Evolutionary conservation across 176 grass and related monocot genomes (phyloP).

Genomic region (Oryza rufipogon): DNA sequence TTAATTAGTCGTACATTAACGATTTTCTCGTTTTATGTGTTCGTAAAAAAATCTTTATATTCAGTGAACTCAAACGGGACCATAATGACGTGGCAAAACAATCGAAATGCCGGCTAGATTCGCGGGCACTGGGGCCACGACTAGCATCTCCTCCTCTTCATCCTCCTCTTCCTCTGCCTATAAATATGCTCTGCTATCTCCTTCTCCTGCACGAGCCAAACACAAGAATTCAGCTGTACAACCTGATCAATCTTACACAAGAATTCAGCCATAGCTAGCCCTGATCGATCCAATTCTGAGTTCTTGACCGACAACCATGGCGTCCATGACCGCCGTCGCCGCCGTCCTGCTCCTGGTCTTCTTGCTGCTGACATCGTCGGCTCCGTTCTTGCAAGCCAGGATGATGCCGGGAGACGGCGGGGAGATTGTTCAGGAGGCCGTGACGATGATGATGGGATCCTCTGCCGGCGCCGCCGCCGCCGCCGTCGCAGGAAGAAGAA

Average conservation of each 20-base stretch:
- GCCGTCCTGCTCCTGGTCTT: neutral
- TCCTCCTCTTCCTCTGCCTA: neutral
- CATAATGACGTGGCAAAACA: no score
- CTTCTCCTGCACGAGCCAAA: neutral
- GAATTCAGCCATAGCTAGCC: neutral
- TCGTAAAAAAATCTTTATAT: no score
- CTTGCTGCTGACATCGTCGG: neutral
- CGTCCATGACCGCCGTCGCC: neutral
- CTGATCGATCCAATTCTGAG: neutral
- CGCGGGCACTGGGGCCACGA: no score
- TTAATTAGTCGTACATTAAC: no score
- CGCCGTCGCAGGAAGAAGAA: no score
- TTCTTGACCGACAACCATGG: neutral
- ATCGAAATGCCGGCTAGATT: no score
- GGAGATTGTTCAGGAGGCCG: neutral
- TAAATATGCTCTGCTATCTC: neutral
- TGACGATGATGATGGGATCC: neutral
- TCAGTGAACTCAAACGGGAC: no score
- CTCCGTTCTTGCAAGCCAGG: conserved; percentile 1
- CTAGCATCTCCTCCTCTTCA: no score
- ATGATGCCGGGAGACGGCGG: neutral
- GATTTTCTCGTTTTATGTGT: no score
- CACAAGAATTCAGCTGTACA: neutral
- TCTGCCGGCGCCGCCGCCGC: neutral
- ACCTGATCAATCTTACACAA: neutral